Percentiles rank a stretch among this genome's conserved stretches.
phyloP scores from a whole-genome alignment of 371 early-diverging fungal species.

The Rhizopus arrhizus region DNA sequence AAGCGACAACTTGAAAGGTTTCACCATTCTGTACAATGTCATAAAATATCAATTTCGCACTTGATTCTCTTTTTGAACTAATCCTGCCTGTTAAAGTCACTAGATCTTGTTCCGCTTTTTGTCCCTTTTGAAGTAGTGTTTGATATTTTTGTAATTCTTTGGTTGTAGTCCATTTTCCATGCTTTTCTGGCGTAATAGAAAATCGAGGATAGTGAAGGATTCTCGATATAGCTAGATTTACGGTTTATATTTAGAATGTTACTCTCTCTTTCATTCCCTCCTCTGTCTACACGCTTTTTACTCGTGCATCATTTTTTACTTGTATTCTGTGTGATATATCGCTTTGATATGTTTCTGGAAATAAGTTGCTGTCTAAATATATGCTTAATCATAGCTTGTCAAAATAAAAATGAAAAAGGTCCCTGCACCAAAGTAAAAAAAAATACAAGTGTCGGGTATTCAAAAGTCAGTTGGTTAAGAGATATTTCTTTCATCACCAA shows the following conservation, averaged over 20 bases:
- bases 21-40: conserved; percentile 69
- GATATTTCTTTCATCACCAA: no score
- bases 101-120: conserved; percentile 36
- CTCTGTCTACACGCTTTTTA: background rate
- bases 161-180: conserved; percentile 36
- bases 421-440: no score
- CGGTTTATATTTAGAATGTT: background rate
- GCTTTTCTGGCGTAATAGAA: conserved; percentile 22
- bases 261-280: background rate
- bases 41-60: conserved; percentile 74
- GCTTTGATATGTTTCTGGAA: background rate
- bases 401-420: no score
- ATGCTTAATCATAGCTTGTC: no score
- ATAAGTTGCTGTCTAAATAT: background rate
- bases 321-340: background rate
- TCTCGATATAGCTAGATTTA: background rate
- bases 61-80: conserved; percentile 67
- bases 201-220: conserved; percentile 36
- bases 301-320: no score
- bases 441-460: no score
- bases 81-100: conserved; percentile 63
- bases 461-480: no score
- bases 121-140: conserved; percentile 26
- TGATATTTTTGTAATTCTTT: conserved; percentile 29
- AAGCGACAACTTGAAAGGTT: conserved; percentile 69